These are phyloP conservation scores for Tarenaya hassleriana DNA, from an alignment of 345 rosid genomes.

Conservation along the genomic window DNA sequence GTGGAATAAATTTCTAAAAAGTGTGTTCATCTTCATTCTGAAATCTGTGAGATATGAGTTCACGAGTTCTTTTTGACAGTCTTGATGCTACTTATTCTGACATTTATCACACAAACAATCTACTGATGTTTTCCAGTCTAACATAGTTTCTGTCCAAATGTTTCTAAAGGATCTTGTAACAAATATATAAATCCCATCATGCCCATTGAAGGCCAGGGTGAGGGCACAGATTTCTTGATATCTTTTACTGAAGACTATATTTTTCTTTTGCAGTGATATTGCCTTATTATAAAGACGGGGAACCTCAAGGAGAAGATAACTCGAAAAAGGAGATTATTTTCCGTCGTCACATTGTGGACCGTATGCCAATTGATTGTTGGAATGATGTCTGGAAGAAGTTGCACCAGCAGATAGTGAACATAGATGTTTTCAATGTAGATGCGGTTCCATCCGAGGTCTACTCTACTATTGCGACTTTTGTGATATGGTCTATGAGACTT, in stretches of 20 bases:
- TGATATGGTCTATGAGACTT: constrained; percentile 87
- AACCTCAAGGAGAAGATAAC: constrained; percentile 36
- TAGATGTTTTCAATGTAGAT: constrained; percentile 75
- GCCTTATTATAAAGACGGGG: constrained; percentile 71
- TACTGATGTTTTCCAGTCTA: constrained; percentile 1
- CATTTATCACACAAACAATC: too few species aligned
- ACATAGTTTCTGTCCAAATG: background rate
- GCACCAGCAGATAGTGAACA: constrained; percentile 82
- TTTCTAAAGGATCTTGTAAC: background rate
- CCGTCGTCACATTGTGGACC: constrained; percentile 78
- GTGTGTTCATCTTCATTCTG: too few species aligned
- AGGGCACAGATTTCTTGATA: constrained; percentile 4
- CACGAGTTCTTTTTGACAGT: too few species aligned
- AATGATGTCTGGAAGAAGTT: constrained; percentile 89
- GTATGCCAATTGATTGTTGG: constrained; percentile 96
- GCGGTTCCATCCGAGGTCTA: constrained; percentile 75
- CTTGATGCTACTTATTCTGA: too few species aligned
- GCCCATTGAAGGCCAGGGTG: background rate
- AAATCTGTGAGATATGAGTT: too few species aligned
- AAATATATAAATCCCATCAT: background rate
- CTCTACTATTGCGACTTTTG: constrained; percentile 78
- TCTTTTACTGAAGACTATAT: constrained; percentile 2
- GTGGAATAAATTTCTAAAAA: too few species aligned
- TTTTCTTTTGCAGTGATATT: constrained; percentile 57
- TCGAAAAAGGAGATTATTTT: constrained; percentile 55